These are phyloP conservation scores for Russula lepida DNA, from an alignment of 768 basidiomycete genomes.

Conservation along the genomic window DNA sequence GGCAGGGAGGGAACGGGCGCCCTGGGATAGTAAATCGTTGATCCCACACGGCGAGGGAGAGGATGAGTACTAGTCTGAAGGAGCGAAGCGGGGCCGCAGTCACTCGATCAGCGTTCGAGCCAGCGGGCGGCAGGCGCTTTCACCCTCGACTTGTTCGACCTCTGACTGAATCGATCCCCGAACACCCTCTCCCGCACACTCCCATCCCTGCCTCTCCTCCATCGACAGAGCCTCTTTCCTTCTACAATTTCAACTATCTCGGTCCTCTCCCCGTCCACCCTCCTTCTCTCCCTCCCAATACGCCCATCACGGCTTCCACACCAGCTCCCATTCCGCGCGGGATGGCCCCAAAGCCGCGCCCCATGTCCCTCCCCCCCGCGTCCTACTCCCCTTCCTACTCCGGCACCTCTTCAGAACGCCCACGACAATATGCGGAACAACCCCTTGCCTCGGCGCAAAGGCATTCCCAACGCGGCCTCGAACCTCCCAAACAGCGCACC, in stretches of 20 bases:
- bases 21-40: background rate
- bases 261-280: conserved; percentile 23
- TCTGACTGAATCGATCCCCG: conserved; percentile 4
- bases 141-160: background rate
- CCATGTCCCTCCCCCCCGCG: conserved; percentile 72
- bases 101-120: background rate
- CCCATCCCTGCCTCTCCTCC: conserved; percentile 4
- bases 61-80: background rate
- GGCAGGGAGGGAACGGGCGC: background rate
- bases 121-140: background rate
- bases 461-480: conserved; percentile 20
- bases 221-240: background rate
- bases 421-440: conserved; percentile 23
- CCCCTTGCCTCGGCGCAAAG: conserved; percentile 9
- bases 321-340: conserved; percentile 19
- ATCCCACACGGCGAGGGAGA: background rate
- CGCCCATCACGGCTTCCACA: conserved; percentile 8
- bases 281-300: conserved; percentile 23
- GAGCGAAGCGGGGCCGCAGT: background rate
- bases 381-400: conserved; percentile 30
- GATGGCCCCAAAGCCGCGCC: conserved; percentile 39
- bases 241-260: conserved; percentile 7
- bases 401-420: conserved; percentile 24
- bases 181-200: conserved; percentile 16
- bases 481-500: conserved; percentile 25